Evolutionary conservation across 192 early-diverging fungal genomes (phyloP).

Genomic region (Entrophospora sp.): DNA sequence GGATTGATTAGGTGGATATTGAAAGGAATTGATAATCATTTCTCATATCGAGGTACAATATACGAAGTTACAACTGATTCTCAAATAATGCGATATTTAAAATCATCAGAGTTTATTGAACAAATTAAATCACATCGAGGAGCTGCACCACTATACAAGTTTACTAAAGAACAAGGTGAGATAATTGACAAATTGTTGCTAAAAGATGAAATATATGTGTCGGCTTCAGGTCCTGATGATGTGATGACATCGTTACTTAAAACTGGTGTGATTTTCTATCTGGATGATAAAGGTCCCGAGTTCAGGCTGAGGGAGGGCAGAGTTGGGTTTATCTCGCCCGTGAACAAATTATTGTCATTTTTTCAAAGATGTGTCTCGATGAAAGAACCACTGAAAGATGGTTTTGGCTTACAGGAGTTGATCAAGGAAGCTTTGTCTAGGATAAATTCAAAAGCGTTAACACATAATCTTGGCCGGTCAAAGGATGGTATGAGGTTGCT

Average conservation of each 20-base stretch:
- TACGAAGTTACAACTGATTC: constrained; percentile 6
- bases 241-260: neutral
- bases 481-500: constrained; percentile 15
- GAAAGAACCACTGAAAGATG: constrained; percentile 8
- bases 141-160: constrained; percentile 10
- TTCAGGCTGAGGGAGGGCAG: neutral
- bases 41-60: constrained; percentile 11
- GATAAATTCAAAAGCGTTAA: constrained; percentile 10
- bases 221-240: neutral
- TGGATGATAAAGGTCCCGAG: constrained; percentile 14
- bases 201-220: neutral
- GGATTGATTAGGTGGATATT: constrained; percentile 16
- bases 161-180: neutral
- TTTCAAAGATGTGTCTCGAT: constrained; percentile 9
- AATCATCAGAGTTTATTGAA: constrained; percentile 8
- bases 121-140: constrained; percentile 18
- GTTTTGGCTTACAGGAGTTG: constrained; percentile 10
- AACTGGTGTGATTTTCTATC: constrained; percentile 7
- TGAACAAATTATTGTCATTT: neutral
- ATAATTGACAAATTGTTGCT: constrained; percentile 9
- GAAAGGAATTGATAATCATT: constrained; percentile 18
- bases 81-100: constrained; percentile 15
- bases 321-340: constrained; percentile 12
- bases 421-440: constrained; percentile 9
- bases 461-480: constrained; percentile 12